Base-by-base conservation (phyloP, 208 protist species). In the Trypanosoma theileri region DNA sequence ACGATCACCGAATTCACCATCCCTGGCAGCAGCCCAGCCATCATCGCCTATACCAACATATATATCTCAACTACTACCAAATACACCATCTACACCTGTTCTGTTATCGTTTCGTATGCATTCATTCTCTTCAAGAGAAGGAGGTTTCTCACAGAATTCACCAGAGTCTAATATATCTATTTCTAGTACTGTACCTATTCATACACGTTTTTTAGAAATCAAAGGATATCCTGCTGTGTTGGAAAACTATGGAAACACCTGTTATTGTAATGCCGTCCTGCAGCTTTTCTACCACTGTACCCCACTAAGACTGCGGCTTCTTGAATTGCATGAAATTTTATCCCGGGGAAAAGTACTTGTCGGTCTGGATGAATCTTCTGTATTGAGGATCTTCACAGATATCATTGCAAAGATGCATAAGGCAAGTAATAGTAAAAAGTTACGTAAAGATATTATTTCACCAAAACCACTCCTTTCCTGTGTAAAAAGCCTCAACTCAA, bases 211-310 rank as follows among this genome's bases (percentile, higher is more conserved):
- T 50, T 72, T 92, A 28, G 86, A 89, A 66, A 92, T 92, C 66
- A 85, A 77, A 44, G 82, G 86, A 17, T 72, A 90, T 57, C 85
- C 85, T 28, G 63, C 93, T 26, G 92, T 90, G 8, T 65, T 97
- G 12, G 87, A 95, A 72, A 97, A 97, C 79, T 94, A 90, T 60
- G 91, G 91, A 44, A 96, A 94, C 76, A 96, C 88, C 12, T 97
- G 93, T 73, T 97, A 96, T 79, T 84, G 80, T 71, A 97, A 96
- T 77, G 82, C 86, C 2, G 90, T 96, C 4, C 68, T 97, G 24
- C 93, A 97, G 72, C 80, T 94, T 10, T 80, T 97, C 44, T 97
- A 96, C 70, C 91, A 92, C 74, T 97, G 93, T 73, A 73, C 84
- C 11, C 88, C 93, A 55, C 76, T 97, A 44, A 85, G 91, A 1